Conservation (phyloP, 495 filamentous ascomycete species). For the Cercophora sp. region DNA sequence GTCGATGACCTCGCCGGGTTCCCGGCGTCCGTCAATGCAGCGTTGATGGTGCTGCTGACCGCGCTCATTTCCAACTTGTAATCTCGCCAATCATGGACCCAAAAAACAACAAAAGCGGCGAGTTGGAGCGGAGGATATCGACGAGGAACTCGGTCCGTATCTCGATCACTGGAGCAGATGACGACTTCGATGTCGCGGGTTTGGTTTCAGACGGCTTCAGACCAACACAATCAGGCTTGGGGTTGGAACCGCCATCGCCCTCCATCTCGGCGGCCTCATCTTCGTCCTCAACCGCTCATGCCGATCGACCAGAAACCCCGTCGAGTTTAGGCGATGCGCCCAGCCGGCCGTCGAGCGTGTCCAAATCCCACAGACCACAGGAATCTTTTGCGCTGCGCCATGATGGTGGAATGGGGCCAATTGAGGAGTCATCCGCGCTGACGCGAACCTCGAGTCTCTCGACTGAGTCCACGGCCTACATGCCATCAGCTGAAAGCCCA, state of each 20-base stretch:
- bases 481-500: constrained; percentile 51
- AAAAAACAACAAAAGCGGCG: constrained; percentile 28
- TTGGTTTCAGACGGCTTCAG: constrained; percentile 32
- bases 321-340: constrained; percentile 3
- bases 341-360: constrained; percentile 41
- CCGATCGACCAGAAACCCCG: too few species aligned
- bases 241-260: not conserved
- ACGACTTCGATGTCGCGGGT: constrained; percentile 20
- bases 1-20: constrained; percentile 24
- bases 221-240: constrained; percentile 10
- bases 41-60: constrained; percentile 27
- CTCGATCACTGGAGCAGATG: constrained; percentile 22
- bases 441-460: constrained; percentile 29
- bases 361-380: constrained; percentile 38
- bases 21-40: constrained; percentile 18
- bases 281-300: too few species aligned
- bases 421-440: constrained; percentile 19
- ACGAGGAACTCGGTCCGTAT: constrained; percentile 31
- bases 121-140: constrained; percentile 34
- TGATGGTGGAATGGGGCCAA: constrained; percentile 36
- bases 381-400: constrained; percentile 42
- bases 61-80: constrained; percentile 10
- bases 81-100: constrained; percentile 32
- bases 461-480: constrained; percentile 40
- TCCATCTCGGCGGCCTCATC: constrained; percentile 9